Conservation (phyloP, 768 basidiomycete genomes). For the Dendrothele bispora region DNA sequence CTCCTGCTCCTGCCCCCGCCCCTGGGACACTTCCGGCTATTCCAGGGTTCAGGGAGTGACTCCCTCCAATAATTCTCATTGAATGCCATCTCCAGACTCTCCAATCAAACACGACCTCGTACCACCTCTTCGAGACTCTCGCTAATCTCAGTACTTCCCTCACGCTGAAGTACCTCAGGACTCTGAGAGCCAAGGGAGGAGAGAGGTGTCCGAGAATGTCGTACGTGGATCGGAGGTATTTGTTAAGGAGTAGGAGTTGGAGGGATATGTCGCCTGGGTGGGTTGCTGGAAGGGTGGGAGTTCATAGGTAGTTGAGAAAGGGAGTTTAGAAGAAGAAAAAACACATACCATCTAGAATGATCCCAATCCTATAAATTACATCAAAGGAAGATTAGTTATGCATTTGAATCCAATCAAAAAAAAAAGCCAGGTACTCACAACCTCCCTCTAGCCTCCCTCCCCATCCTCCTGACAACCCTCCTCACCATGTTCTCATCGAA, state of each 20-base stretch:
- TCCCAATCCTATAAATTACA: constrained; percentile 43
- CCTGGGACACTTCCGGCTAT: too few relatives aligned
- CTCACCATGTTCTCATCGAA: constrained; percentile 74
- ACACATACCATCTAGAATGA: constrained; percentile 59
- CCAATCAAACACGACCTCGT: background rate
- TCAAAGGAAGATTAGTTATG: constrained; percentile 3
- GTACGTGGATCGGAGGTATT: constrained; percentile 79
- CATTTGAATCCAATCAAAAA: background rate
- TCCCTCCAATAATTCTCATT: too few relatives aligned
- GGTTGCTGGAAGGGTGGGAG: constrained; percentile 46
- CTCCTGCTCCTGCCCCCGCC: too few relatives aligned
- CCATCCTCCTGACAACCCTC: constrained; percentile 59
- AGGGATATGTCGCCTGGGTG: constrained; percentile 83
- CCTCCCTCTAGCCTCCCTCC: constrained; percentile 69
- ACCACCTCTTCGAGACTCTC: constrained; percentile 36
- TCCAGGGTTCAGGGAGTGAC: too few relatives aligned
- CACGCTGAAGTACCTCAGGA: constrained; percentile 61
- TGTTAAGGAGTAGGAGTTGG: constrained; percentile 82
- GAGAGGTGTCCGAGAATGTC: constrained; percentile 77
- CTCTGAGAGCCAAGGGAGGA: constrained; percentile 60
- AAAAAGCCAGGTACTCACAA: constrained; percentile 48
- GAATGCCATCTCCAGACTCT: too few relatives aligned
- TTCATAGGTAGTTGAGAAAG: constrained; percentile 7
- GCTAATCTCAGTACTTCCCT: constrained; percentile 62
- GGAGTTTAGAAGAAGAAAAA: background rate